A percentile compares a stretch with the other conserved stretches of the same genome.
These are phyloP conservation scores for Asparagopsis taxiformis DNA, from an alignment of 31 red algal species.

Conservation along the genomic window DNA sequence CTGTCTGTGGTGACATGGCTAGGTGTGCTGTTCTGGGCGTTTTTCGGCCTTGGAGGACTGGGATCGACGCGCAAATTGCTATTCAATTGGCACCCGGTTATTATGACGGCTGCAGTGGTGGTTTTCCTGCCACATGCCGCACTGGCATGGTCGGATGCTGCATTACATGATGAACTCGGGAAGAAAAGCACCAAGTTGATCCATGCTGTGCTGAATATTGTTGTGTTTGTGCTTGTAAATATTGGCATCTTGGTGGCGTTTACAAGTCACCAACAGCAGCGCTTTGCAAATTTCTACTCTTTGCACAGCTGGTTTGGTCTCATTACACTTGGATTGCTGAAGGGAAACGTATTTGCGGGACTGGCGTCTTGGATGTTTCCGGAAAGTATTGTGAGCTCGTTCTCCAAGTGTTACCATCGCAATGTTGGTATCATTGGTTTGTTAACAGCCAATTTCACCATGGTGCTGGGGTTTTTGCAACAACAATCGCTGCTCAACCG, in stretches of 20 bases:
- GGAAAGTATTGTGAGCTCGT: too few relatives aligned
- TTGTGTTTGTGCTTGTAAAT: conserved; percentile 18
- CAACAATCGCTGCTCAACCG: too few relatives aligned
- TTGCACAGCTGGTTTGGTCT: conserved; percentile 41
- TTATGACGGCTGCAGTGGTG: conserved; percentile 9
- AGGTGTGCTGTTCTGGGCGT: conserved; percentile 8
- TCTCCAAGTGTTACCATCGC: too few relatives aligned
- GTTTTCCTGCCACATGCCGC: conserved; percentile 10
- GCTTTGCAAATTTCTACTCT: conserved; percentile 24
- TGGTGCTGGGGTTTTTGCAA: too few relatives aligned
- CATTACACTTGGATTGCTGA: conserved; percentile 9
- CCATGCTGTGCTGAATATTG: conserved; percentile 9
- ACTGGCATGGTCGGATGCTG: conserved; percentile 1
- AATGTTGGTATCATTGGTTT: too few relatives aligned
- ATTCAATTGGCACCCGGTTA: conserved; percentile 52
- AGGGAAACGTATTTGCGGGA: conserved; percentile 29
- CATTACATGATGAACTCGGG: neutral
- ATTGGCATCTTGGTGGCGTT: conserved; percentile 25
- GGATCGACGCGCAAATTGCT: conserved; percentile 8
- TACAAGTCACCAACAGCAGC: conserved; percentile 24
- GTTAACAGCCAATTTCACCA: too few relatives aligned
- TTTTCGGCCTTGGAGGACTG: conserved; percentile 18
- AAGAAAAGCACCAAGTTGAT: conserved; percentile 3
- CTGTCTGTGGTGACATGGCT: conserved; percentile 11
- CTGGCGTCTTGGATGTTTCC: too few relatives aligned